Percentiles rank a stretch among this genome's conserved stretches.
Conservation (phyloP, 2,329 filamentous ascomycete genomes). For the Neophaeococcomyces mojaviensis region DNA sequence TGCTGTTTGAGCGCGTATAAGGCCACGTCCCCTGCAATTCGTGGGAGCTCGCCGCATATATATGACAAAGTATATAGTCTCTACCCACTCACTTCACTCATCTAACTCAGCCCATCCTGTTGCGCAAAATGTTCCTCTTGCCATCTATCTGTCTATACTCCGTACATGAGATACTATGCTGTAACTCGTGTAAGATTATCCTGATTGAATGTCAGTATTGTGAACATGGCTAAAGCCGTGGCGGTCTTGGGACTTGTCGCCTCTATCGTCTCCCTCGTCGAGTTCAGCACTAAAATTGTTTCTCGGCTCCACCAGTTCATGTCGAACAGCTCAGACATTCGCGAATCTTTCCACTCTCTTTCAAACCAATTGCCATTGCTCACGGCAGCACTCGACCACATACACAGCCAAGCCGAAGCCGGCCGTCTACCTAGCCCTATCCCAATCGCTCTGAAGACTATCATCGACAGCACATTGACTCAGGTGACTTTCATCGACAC, state of each 20-base stretch:
- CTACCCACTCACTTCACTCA: too few species aligned
- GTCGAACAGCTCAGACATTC: neutral
- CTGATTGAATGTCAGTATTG: too few species aligned
- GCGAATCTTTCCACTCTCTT: conserved; percentile 1
- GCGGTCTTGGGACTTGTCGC: conserved; percentile 7
- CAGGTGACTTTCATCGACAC: neutral
- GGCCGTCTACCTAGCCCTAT: neutral
- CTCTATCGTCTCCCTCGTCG: conserved; percentile 6
- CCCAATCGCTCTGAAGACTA: neutral
- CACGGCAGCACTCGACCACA: neutral
- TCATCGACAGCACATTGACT: neutral
- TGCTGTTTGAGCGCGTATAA: too few species aligned
- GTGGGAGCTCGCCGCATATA: too few species aligned
- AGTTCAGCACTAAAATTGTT: conserved; percentile 1
- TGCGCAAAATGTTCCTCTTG: too few species aligned
- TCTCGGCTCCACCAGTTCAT: conserved; percentile 6
- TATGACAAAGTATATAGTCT: too few species aligned
- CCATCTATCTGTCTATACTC: too few species aligned
- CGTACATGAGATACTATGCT: too few species aligned
- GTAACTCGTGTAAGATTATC: too few species aligned
- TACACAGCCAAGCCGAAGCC: conserved; percentile 3
- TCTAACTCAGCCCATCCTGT: too few species aligned
- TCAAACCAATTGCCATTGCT: conserved; percentile 2
- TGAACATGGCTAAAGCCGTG: conserved; percentile 5
- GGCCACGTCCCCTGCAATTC: too few species aligned